A percentile compares a stretch with the other conserved stretches of the same genome.
These are phyloP conservation scores for Ceratobasidium sp. DNA, from an alignment of 1,284 basidiomycete genomes.

Conservation along the genomic window DNA sequence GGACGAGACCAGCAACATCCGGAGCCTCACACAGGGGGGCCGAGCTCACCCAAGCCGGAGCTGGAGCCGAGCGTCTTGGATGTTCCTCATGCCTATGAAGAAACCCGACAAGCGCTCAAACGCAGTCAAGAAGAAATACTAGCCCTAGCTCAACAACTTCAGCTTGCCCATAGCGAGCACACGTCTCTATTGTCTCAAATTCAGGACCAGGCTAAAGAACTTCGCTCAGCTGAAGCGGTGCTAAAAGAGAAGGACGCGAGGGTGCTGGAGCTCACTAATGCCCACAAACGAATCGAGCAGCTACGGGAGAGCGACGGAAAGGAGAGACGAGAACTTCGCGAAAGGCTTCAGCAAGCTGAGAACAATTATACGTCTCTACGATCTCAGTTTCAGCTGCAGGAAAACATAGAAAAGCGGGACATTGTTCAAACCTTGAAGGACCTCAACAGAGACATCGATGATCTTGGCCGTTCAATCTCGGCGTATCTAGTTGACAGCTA, in stretches of 20 bases:
- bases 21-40: not conserved
- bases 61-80: not conserved
- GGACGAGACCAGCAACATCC: not conserved
- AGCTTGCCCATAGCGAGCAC: not conserved
- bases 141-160: not conserved
- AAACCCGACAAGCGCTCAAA: not conserved
- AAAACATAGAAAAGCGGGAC: constrained; percentile 18
- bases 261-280: not conserved
- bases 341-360: not conserved
- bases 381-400: constrained; percentile 22
- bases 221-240: too few species aligned
- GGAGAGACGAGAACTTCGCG: not conserved
- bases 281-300: not conserved
- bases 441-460: constrained; percentile 9
- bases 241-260: not conserved
- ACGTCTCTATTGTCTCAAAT: constrained; percentile 2
- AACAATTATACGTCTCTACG: constrained; percentile 21
- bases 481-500: constrained; percentile 6
- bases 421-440: constrained; percentile 20
- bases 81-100: not conserved
- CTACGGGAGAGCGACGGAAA: not conserved
- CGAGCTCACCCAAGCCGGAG: not conserved
- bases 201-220: not conserved
- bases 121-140: not conserved
- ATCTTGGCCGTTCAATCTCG: constrained; percentile 11